Conservation (phyloP, 345 rosid species). For the Brassica cretica region DNA sequence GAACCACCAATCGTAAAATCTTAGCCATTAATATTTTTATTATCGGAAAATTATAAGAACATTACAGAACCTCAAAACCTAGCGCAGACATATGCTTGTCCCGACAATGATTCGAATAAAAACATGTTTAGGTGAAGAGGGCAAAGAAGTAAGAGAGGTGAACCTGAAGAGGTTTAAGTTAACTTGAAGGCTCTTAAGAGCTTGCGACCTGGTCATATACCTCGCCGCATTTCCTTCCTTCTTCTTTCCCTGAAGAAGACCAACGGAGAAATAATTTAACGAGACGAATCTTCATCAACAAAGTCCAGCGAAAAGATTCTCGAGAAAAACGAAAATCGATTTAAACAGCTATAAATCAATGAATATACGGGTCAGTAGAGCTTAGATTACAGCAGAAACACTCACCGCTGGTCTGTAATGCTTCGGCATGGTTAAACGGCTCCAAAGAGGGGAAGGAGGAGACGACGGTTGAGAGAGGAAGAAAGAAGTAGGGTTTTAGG, state of each 20-base stretch:
- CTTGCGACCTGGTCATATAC: conserved; percentile 87
- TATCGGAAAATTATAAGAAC: neutral
- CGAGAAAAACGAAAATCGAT: neutral
- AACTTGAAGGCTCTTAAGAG: conserved; percentile 80
- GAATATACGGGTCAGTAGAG: neutral
- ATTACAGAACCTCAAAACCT: neutral
- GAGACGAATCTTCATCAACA: neutral
- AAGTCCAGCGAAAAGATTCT: neutral
- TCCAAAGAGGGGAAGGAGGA: neutral
- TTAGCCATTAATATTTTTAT: neutral
- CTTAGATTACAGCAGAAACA: neutral
- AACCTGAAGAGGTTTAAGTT: conserved; percentile 76
- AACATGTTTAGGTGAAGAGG: neutral
- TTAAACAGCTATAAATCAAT: neutral
- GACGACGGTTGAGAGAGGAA: neutral
- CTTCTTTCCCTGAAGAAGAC: conserved; percentile 71
- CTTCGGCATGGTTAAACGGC: conserved; percentile 64
- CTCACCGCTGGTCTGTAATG: conserved; percentile 88
- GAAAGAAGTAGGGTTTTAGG: conserved; percentile 45
- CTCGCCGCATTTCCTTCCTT: conserved; percentile 93
- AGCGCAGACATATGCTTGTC: neutral
- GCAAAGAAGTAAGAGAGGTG: conserved; percentile 1
- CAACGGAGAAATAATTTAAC: neutral
- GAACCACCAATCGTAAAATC: neutral
- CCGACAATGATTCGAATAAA: neutral